Conservation (phyloP, 2,329 filamentous ascomycete genomes). For the Aspergillus intermedius region DNA sequence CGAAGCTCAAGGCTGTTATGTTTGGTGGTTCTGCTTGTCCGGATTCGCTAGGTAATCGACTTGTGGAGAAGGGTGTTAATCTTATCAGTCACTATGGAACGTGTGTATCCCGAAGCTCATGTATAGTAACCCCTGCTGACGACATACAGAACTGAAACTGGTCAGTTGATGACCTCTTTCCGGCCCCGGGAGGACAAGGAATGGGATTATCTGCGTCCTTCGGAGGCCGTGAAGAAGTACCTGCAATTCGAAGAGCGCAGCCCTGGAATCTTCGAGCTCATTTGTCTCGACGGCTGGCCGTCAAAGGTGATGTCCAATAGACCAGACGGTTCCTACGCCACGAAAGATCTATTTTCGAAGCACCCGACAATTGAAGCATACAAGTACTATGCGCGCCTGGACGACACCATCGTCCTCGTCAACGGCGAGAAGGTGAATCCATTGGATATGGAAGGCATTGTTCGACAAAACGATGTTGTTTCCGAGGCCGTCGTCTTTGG, state of each 20-base stretch:
- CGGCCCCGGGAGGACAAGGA: constrained; percentile 47
- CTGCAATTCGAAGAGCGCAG: constrained; percentile 35
- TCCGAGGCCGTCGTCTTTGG: constrained; percentile 55
- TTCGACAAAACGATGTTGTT: constrained; percentile 48
- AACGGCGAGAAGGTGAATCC: constrained; percentile 49
- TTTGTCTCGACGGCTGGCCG: constrained; percentile 32
- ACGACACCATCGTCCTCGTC: constrained; percentile 43
- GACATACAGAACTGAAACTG: constrained; percentile 49
- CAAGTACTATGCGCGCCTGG: constrained; percentile 42
- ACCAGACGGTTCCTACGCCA: constrained; percentile 44
- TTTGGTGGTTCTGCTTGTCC: constrained; percentile 55
- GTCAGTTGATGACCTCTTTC: constrained; percentile 56
- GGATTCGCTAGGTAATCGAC: constrained; percentile 51
- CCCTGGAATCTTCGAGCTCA: constrained; percentile 31
- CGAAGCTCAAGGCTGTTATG: constrained; percentile 47
- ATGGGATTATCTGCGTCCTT: constrained; percentile 55
- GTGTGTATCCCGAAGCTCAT: constrained; percentile 27
- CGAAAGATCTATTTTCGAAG: constrained; percentile 44
- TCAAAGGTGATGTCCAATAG: constrained; percentile 40
- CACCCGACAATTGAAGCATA: constrained; percentile 42
- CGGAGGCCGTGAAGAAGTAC: constrained; percentile 36
- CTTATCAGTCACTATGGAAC: constrained; percentile 53
- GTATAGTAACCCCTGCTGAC: no score
- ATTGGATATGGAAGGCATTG: constrained; percentile 47
- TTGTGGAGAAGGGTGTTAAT: constrained; percentile 50